These are phyloP conservation scores for Westerdykella aurantiaca DNA, from an alignment of 2,329 filamentous ascomycete genomes.

Conservation along the genomic window DNA sequence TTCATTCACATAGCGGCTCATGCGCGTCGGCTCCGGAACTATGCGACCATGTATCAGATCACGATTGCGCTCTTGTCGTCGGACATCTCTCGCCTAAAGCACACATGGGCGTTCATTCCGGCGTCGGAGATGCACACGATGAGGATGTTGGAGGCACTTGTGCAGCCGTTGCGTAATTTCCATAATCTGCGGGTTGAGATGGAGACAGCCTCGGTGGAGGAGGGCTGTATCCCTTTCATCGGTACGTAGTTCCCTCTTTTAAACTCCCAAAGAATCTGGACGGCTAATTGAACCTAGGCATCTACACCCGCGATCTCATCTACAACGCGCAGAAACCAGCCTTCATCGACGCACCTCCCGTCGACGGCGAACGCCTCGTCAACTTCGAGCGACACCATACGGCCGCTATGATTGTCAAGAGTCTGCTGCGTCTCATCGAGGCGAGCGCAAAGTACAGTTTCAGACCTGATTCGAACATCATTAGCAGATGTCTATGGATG, in stretches of 20 bases:
- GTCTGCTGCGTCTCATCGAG: constrained; percentile 69
- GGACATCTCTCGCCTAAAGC: constrained; percentile 61
- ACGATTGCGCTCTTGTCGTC: constrained; percentile 70
- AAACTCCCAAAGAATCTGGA: background rate
- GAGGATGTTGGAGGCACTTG: constrained; percentile 62
- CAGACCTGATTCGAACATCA: constrained; percentile 67
- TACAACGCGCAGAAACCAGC: constrained; percentile 76
- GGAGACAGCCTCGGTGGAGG: constrained; percentile 61
- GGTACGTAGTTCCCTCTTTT: constrained; percentile 48
- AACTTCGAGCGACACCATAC: constrained; percentile 80
- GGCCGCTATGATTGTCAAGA: constrained; percentile 72
- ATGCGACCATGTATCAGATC: constrained; percentile 76
- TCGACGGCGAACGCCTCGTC: constrained; percentile 54
- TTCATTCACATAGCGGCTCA: constrained; percentile 75
- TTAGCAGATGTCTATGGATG: constrained; percentile 81
- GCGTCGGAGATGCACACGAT: constrained; percentile 60
- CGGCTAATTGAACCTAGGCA: constrained; percentile 36
- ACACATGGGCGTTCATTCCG: constrained; percentile 68
- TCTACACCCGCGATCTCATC: constrained; percentile 77
- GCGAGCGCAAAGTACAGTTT: constrained; percentile 70
- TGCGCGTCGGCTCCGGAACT: constrained; percentile 71
- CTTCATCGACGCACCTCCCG: background rate
- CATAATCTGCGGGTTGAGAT: constrained; percentile 71
- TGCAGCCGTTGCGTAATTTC: constrained; percentile 74
- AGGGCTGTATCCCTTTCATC: constrained; percentile 77